Conservation (phyloP, 1,284 basidiomycete species). For the Malassezia restricta region DNA sequence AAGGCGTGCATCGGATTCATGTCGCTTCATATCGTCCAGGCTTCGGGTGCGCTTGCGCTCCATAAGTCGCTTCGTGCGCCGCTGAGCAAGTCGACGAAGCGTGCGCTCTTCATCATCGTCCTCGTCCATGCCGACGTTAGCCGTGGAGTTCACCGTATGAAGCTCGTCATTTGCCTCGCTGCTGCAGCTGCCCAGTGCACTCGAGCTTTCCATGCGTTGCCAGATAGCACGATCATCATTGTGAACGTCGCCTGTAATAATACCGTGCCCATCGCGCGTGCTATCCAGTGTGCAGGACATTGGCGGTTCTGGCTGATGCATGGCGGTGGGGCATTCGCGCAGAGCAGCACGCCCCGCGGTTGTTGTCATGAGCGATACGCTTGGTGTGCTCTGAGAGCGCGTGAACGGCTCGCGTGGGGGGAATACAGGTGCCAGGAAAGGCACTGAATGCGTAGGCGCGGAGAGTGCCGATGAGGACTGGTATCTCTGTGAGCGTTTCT, state of each 20-base stretch:
- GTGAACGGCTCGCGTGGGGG: conserved; percentile 18
- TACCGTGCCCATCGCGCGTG: conserved; percentile 19
- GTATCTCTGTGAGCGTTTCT: conserved; percentile 39
- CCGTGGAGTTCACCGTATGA: not conserved
- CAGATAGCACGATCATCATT: conserved; percentile 20
- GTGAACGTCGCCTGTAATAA: conserved; percentile 17
- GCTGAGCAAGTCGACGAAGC: conserved; percentile 32
- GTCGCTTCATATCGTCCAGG: conserved; percentile 2
- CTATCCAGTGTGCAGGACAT: not conserved
- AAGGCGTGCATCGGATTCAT: conserved; percentile 21
- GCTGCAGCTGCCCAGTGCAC: conserved; percentile 22
- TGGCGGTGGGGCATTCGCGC: conserved; percentile 7
- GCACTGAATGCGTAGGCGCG: not conserved
- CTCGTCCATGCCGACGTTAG: conserved; percentile 2
- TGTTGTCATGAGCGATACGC: conserved; percentile 25
- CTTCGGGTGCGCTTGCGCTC: conserved; percentile 5
- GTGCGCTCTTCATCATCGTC: conserved; percentile 43
- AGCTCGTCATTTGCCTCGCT: conserved; percentile 7
- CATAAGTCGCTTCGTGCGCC: conserved; percentile 13
- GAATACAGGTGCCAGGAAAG: not conserved
- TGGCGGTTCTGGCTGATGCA: not conserved
- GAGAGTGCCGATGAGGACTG: conserved; percentile 7
- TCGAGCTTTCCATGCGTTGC: conserved; percentile 38
- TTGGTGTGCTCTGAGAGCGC: conserved; percentile 24
- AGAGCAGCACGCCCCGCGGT: conserved; percentile 26